phyloP scores from a whole-genome alignment of 257 asterid species.

The Jaltomata sinuosa region DNA sequence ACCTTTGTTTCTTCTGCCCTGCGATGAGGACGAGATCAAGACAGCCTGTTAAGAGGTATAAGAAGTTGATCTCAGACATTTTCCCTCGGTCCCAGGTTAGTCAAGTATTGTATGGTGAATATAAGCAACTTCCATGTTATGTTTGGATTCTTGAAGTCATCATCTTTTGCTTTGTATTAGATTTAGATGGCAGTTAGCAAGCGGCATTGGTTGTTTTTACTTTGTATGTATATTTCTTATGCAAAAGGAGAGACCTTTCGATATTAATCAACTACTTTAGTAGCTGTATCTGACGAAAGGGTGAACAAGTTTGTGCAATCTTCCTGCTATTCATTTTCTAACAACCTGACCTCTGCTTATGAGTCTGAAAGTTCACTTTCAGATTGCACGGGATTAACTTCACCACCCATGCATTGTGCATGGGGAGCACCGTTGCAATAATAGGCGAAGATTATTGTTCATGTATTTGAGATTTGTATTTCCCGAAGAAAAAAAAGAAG shows the following conservation, averaged over 20 bases:
- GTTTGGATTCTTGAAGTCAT: not conserved
- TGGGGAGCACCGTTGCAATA: not conserved
- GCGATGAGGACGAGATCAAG: constrained; percentile 86
- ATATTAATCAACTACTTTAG: not conserved
- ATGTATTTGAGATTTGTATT: not conserved
- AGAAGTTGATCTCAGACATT: constrained; percentile 89
- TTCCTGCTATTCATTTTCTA: not conserved
- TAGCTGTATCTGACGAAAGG: not conserved
- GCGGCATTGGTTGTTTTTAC: not conserved
- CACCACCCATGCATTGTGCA: not conserved
- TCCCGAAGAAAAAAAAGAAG: not conserved
- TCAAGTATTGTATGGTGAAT: constrained; percentile 4
- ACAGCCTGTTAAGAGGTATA: constrained; percentile 98
- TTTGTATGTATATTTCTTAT: not conserved
- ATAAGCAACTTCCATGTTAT: not conserved
- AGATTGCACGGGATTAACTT: not conserved
- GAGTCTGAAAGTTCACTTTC: not conserved
- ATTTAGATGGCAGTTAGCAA: not conserved
- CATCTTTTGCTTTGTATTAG: not conserved
- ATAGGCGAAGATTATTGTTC: not conserved
- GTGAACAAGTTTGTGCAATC: not conserved
- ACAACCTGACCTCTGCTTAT: not conserved
- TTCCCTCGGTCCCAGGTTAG: constrained; percentile 82
- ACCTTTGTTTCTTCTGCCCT: constrained; percentile 93
- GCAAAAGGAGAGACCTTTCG: not conserved